phyloP scores from a whole-genome alignment of 1,139 yeast species.

The Groenewaldozyma sp. region DNA sequence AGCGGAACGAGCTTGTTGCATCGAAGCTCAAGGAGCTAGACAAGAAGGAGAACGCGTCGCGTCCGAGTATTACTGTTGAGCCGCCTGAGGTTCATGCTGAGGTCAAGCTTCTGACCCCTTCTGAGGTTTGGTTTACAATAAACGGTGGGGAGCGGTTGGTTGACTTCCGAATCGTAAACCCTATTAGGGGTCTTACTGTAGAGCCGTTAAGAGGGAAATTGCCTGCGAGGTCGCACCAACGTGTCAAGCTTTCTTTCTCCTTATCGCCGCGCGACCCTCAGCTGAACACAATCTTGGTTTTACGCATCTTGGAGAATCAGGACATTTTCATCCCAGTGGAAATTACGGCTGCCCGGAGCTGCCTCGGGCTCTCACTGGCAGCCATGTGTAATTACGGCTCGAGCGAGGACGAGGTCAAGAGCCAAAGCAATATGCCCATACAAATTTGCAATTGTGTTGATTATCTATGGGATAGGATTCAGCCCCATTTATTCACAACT shows the following conservation, averaged over 20 bases:
- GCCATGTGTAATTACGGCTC: slow-evolving; percentile 19
- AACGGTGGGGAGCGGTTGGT: slow-evolving; percentile 6
- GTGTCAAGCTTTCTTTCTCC: slow-evolving; percentile 7
- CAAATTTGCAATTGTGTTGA: slow-evolving; percentile 31
- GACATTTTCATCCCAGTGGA: slow-evolving; percentile 28
- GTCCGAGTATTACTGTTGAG: slow-evolving; percentile 32
- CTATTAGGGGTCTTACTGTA: slow-evolving; percentile 10
- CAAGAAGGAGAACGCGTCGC: slow-evolving; percentile 34
- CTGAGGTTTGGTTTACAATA: slow-evolving; percentile 9
- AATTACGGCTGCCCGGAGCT: slow-evolving; percentile 24
- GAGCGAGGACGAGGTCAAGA: slow-evolving; percentile 10
- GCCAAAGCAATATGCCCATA: slow-evolving; percentile 22
- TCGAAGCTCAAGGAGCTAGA: slow-evolving; percentile 34
- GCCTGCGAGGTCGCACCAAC: slow-evolving; percentile 23
- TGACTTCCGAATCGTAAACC: slow-evolving; percentile 15
- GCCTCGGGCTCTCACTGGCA: slow-evolving; percentile 28
- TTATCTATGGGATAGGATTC: slow-evolving; percentile 24
- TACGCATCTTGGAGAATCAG: slow-evolving; percentile 11
- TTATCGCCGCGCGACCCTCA: background rate
- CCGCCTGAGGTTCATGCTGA: slow-evolving; percentile 19
- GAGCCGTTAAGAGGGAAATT: slow-evolving; percentile 18
- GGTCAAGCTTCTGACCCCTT: slow-evolving; percentile 15
- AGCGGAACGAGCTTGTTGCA: slow-evolving; percentile 30
- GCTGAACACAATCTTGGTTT: background rate
- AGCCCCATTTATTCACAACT: slow-evolving; percentile 14